phyloP scores from a whole-genome alignment of 352 stramenopile genomes.

The Globisporangium solare region DNA sequence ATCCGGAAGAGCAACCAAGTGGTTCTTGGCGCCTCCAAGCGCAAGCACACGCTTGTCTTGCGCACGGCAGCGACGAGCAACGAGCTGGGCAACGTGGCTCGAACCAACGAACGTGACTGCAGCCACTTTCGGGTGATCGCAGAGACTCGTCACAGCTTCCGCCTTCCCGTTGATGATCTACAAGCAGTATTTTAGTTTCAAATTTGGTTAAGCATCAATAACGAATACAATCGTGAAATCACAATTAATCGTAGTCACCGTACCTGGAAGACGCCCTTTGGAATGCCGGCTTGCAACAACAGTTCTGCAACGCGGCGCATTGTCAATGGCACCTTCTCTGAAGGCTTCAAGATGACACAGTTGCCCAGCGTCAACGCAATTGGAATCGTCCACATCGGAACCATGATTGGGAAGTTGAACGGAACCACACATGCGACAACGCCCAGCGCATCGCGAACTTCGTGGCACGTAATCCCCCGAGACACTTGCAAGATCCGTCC shows the following conservation, averaged over 20 bases:
- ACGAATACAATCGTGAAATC: neutral
- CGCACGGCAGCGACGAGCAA: constrained; percentile 85
- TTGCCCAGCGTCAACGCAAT: constrained; percentile 96
- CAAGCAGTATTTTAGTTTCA: constrained; percentile 1
- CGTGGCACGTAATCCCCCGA: constrained; percentile 90
- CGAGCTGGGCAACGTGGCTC: constrained; percentile 89
- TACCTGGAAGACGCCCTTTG: constrained; percentile 92
- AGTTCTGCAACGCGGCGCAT: constrained; percentile 89
- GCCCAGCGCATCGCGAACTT: constrained; percentile 91
- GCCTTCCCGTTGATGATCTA: constrained; percentile 92
- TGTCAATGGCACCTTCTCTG: constrained; percentile 94
- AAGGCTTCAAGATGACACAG: constrained; percentile 97
- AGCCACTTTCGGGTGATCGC: constrained; percentile 86
- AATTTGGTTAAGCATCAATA: neutral
- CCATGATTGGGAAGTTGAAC: constrained; percentile 98
- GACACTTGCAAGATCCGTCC: constrained; percentile 87
- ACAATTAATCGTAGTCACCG: neutral
- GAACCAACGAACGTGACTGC: constrained; percentile 96
- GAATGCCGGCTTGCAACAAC: constrained; percentile 90
- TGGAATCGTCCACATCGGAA: constrained; percentile 97
- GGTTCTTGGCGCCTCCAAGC: constrained; percentile 97
- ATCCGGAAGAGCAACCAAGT: constrained; percentile 94
- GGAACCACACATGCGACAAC: constrained; percentile 92
- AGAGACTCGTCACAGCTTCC: constrained; percentile 89
- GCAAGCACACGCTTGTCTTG: constrained; percentile 94